A percentile compares a stretch with the other conserved stretches of the same genome.
Conservation (phyloP, 441 rosid genomes). For the Capsella rubella region DNA sequence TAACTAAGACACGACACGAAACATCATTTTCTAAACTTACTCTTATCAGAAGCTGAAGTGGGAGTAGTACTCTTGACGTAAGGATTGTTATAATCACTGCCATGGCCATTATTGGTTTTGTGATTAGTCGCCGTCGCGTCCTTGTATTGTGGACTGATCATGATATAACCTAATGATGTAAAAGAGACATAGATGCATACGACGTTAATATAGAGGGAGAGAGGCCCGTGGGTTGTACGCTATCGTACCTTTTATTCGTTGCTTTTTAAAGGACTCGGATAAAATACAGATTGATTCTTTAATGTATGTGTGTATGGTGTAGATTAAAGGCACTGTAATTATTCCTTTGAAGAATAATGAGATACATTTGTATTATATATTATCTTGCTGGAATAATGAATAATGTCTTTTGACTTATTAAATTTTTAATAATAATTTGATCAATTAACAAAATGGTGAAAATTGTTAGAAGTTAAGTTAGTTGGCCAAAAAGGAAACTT, state of each 20-base stretch:
- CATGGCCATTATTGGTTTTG: constrained; percentile 19
- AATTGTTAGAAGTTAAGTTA: too few species aligned
- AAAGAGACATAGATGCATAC: neutral
- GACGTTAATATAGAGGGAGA: neutral
- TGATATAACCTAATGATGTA: constrained; percentile 11
- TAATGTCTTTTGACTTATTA: too few species aligned
- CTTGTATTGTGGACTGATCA: constrained; percentile 22
- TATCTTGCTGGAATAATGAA: too few species aligned
- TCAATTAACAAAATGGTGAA: too few species aligned
- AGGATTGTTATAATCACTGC: constrained; percentile 49
- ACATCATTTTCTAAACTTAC: constrained; percentile 39
- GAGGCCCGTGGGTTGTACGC: constrained; percentile 35
- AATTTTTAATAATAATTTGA: too few species aligned
- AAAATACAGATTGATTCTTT: neutral
- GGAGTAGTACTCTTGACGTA: constrained; percentile 55
- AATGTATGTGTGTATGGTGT: constrained; percentile 4
- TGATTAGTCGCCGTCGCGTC: constrained; percentile 5
- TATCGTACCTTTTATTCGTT: neutral
- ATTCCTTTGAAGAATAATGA: neutral
- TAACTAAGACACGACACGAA: neutral
- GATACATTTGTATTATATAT: too few species aligned
- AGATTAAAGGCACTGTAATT: neutral
- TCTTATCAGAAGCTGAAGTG: constrained; percentile 48
- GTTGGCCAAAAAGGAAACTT: too few species aligned
- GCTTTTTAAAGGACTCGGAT: constrained; percentile 11